These are phyloP conservation scores for Colletotrichum euphorbiae DNA, from an alignment of 2,329 filamentous ascomycete species.

Conservation along the genomic window DNA sequence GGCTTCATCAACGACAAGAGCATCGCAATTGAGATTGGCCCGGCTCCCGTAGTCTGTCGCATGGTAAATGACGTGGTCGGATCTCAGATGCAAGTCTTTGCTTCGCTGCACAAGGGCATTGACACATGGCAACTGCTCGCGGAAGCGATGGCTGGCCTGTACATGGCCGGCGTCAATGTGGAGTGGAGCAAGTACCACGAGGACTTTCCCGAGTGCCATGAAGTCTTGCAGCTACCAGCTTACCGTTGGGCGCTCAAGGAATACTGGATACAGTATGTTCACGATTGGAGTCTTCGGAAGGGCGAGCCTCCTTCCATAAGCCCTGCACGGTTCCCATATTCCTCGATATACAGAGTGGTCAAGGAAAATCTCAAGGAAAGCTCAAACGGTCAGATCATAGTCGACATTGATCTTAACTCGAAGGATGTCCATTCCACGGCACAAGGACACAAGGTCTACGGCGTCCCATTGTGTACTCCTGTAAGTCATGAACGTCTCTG, in stretches of 20 bases:
- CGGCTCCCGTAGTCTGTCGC: constrained; percentile 73
- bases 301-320: constrained; percentile 63
- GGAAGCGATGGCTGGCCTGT: constrained; percentile 66
- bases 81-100: constrained; percentile 60
- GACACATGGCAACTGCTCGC: constrained; percentile 73
- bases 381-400: constrained; percentile 70
- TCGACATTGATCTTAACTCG: constrained; percentile 68
- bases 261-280: constrained; percentile 73
- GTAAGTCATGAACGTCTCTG: background rate
- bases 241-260: constrained; percentile 80
- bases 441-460: constrained; percentile 75
- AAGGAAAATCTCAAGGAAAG: constrained; percentile 71
- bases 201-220: constrained; percentile 53
- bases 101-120: constrained; percentile 74
- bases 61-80: constrained; percentile 72
- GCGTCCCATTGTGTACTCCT: constrained; percentile 73
- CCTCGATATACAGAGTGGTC: constrained; percentile 66
- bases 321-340: constrained; percentile 45
- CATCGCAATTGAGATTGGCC: constrained; percentile 76
- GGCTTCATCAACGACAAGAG: constrained; percentile 70
- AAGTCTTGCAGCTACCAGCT: constrained; percentile 71
- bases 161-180: constrained; percentile 70
- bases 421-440: constrained; percentile 71
- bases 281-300: constrained; percentile 79
- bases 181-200: constrained; percentile 78